These are phyloP conservation scores for Mallotus nudiflorus DNA, from an alignment of 345 rosid genomes.

Conservation along the genomic window DNA sequence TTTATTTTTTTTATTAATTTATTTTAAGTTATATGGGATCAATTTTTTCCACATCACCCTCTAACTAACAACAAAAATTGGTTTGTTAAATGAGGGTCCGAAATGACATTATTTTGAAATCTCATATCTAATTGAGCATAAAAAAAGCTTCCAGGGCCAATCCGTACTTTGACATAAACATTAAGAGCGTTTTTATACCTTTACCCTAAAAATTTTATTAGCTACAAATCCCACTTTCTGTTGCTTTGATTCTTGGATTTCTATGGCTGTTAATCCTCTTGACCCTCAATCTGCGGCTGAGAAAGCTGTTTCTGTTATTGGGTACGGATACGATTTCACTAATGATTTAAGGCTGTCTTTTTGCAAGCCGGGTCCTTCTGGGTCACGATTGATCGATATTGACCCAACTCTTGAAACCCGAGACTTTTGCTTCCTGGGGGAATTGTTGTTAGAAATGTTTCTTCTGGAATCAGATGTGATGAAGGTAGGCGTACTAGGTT, in stretches of 20 bases:
- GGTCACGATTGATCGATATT: slow-evolving; percentile 58
- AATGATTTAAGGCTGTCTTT: slow-evolving; percentile 57
- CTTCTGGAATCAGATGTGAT: slow-evolving; percentile 75
- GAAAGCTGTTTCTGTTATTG: slow-evolving; percentile 83
- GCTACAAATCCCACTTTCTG: not conserved
- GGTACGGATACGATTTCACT: slow-evolving; percentile 73
- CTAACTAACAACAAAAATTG: no score
- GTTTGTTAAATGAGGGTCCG: no score
- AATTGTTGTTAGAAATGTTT: slow-evolving; percentile 58
- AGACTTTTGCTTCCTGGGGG: slow-evolving; percentile 79
- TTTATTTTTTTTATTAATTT: no score
- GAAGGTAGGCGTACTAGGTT: slow-evolving; percentile 90
- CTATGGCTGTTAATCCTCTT: slow-evolving; percentile 51
- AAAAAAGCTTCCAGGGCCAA: no score
- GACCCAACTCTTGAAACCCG: slow-evolving; percentile 41
- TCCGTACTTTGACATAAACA: no score
- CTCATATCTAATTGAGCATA: no score
- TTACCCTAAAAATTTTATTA: no score
- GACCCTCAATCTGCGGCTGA: slow-evolving; percentile 78
- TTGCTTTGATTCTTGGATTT: not conserved
- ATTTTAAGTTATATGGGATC: no score
- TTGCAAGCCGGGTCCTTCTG: slow-evolving; percentile 52
- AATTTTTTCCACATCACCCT: no score
- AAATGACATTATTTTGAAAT: no score
- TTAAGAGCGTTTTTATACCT: no score